Evolutionary conservation across 306 rosid genomes (phyloP).

Genomic region (Dryas alaskensis): DNA sequence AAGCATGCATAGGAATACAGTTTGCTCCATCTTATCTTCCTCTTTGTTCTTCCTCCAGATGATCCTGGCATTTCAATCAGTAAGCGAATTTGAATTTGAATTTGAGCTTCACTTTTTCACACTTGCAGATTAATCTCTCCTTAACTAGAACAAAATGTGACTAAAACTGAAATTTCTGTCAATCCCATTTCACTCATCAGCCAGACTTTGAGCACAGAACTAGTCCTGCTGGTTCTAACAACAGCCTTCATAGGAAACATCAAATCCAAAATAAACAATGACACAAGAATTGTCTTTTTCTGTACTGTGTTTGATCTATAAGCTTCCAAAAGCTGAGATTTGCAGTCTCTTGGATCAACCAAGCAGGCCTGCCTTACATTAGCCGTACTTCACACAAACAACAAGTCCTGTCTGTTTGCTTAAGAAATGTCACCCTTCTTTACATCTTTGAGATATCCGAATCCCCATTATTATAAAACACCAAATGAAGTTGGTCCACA

Average conservation of each 20-base stretch:
- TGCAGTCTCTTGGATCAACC: constrained; percentile 16
- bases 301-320: not conserved
- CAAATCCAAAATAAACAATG: constrained; percentile 8
- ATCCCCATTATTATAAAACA: no score
- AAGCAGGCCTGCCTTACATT: constrained; percentile 12
- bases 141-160: not conserved
- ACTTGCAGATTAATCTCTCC: not conserved
- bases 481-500: not conserved
- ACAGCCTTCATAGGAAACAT: not conserved
- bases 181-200: not conserved
- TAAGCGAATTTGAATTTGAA: not conserved
- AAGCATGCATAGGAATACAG: constrained; percentile 29
- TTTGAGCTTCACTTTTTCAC: not conserved
- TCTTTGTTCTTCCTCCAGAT: constrained; percentile 21
- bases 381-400: not conserved
- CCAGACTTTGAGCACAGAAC: not conserved
- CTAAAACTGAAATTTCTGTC: not conserved
- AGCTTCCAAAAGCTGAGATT: constrained; percentile 7
- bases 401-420: not conserved
- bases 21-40: constrained; percentile 35
- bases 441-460: not conserved
- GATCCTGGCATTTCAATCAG: constrained; percentile 12
- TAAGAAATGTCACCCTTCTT: constrained; percentile 13
- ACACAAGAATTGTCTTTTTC: constrained; percentile 4
- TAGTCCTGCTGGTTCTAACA: not conserved